phyloP scores from a whole-genome alignment of 257 asterid species.

The Hygrophila difformis region DNA sequence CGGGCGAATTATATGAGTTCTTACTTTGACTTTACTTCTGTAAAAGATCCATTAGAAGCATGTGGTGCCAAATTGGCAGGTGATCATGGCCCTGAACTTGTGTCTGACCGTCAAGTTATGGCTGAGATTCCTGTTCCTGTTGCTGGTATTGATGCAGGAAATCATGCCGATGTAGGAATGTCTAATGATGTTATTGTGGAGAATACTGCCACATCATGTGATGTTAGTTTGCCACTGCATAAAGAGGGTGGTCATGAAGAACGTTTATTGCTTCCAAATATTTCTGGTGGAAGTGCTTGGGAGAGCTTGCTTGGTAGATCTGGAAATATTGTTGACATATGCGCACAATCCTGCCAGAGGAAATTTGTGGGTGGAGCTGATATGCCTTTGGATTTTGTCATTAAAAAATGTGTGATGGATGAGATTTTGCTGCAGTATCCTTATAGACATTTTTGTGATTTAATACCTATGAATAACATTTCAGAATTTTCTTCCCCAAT shows the following conservation, averaged over 20 bases:
- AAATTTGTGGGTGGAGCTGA: conserved; percentile 51
- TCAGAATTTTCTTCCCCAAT: too few species aligned
- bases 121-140: conserved; percentile 28
- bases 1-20: conserved; percentile 30
- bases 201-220: conserved; percentile 20
- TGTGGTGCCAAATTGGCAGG: conserved; percentile 31
- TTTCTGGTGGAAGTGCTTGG: conserved; percentile 76
- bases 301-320: conserved; percentile 67
- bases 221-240: conserved; percentile 26
- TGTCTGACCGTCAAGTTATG: conserved; percentile 27
- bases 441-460: conserved; percentile 15
- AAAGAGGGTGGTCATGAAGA: conserved; percentile 18
- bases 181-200: conserved; percentile 15
- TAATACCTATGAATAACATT: too few species aligned
- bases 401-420: conserved; percentile 68
- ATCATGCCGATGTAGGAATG: conserved; percentile 16
- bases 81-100: conserved; percentile 22
- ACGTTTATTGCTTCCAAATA: conserved; percentile 20
- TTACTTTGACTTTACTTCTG: conserved; percentile 64
- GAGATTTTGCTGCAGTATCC: conserved; percentile 98
- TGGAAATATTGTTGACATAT: conserved; percentile 24
- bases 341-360: conserved; percentile 25
- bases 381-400: conserved; percentile 84
- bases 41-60: conserved; percentile 50
- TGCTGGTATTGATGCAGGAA: conserved; percentile 23